Percentiles rank a stretch among this genome's conserved stretches.
These are phyloP conservation scores for Leccinum subspadiceum DNA, from an alignment of 1,284 basidiomycete genomes.

Conservation along the genomic window DNA sequence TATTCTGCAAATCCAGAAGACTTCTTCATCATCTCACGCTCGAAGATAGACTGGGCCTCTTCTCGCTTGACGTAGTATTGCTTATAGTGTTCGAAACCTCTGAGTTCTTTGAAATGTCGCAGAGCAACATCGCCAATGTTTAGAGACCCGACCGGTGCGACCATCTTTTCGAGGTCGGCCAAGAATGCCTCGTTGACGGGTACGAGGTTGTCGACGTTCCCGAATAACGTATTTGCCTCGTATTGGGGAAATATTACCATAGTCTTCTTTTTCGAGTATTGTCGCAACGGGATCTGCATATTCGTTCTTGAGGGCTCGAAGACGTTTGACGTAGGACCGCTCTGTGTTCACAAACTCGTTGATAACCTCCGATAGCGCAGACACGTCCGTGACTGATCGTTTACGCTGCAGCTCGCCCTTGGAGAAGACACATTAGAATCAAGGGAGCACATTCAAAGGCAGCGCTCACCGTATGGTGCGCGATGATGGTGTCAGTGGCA, in stretches of 20 bases:
- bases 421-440: constrained; percentile 14
- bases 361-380: constrained; percentile 65
- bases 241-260: constrained; percentile 86
- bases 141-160: constrained; percentile 53
- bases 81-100: constrained; percentile 88
- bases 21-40: constrained; percentile 77
- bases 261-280: constrained; percentile 80
- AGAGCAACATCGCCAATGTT: constrained; percentile 83
- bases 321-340: constrained; percentile 72
- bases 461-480: constrained; percentile 44
- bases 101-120: constrained; percentile 77
- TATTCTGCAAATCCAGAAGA: constrained; percentile 77
- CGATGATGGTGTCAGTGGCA: constrained; percentile 36
- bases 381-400: constrained; percentile 58
- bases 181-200: constrained; percentile 88
- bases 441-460: neutral
- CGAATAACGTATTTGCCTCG: constrained; percentile 90
- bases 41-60: constrained; percentile 89
- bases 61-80: constrained; percentile 92
- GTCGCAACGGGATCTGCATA: constrained; percentile 89
- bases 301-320: constrained; percentile 71
- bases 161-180: constrained; percentile 79
- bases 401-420: constrained; percentile 48
- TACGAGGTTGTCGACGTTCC: constrained; percentile 88
- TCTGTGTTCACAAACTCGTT: constrained; percentile 79